phyloP scores from a whole-genome alignment of 106 monocot genomes.

The Dendrobium chrysotoxum region DNA sequence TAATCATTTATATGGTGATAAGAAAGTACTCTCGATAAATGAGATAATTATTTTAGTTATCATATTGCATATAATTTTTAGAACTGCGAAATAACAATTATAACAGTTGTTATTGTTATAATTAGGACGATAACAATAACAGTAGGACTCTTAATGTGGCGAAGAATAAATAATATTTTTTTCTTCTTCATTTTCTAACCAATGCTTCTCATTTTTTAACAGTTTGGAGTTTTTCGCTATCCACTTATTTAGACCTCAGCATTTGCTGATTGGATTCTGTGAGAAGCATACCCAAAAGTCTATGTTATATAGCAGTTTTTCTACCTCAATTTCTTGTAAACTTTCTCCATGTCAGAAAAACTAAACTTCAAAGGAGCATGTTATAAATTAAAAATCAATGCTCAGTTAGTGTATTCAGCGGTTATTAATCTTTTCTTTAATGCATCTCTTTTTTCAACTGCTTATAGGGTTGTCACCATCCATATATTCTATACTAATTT shows the following conservation, averaged over 20 bases:
- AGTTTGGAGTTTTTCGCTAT: background rate
- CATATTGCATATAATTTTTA: too few species aligned
- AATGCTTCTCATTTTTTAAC: background rate
- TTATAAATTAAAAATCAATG: background rate
- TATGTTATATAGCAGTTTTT: background rate
- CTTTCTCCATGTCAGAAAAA: background rate
- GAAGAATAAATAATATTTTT: too few species aligned
- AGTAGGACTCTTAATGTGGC: too few species aligned
- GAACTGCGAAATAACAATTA: too few species aligned
- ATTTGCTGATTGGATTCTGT: background rate
- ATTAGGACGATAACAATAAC: too few species aligned
- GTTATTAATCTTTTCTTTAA: background rate
- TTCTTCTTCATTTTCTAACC: background rate
- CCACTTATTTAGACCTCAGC: background rate
- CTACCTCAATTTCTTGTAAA: background rate
- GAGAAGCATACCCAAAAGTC: background rate
- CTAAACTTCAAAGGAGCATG: background rate
- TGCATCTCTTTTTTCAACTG: background rate
- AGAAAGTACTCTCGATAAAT: too few species aligned
- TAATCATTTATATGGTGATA: too few species aligned
- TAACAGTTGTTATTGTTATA: too few species aligned
- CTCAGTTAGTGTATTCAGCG: background rate
- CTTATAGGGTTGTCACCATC: constrained; percentile 73
- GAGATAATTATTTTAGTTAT: too few species aligned
- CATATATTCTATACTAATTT: constrained; percentile 74